Percentiles rank a stretch among this genome's conserved stretches.
Conservation (phyloP, 345 rosid genomes). For the Orychophragmus violaceus region DNA sequence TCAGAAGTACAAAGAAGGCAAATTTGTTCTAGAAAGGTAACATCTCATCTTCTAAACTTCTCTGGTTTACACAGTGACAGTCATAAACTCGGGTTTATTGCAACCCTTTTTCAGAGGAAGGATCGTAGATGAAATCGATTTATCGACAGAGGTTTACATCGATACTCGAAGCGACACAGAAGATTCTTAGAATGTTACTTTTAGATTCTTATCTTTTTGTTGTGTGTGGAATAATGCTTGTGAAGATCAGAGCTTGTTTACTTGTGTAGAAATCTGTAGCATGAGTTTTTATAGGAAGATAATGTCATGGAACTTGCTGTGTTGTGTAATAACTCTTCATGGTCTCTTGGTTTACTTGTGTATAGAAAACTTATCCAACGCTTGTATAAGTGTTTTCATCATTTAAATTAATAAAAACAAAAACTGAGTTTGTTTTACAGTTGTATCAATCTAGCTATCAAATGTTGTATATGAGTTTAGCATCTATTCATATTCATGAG, state of each 20-base stretch:
- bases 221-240: conserved; percentile 14
- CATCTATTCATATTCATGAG: no score
- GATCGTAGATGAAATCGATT: conserved; percentile 73
- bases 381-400: no score
- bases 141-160: conserved; percentile 50
- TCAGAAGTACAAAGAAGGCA: conserved; percentile 82
- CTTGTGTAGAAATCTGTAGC: conserved; percentile 16
- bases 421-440: no score
- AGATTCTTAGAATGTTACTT: conserved; percentile 32
- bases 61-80: neutral
- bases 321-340: no score
- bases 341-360: no score
- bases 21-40: conserved; percentile 79
- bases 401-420: no score
- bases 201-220: neutral
- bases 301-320: neutral
- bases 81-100: neutral
- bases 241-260: conserved; percentile 14
- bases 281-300: neutral
- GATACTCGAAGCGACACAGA: conserved; percentile 59
- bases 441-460: no score
- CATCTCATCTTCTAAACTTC: neutral
- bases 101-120: conserved; percentile 42
- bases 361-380: no score
- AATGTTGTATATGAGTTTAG: no score